A percentile compares a stretch with the other conserved stretches of the same genome.
Conservation (phyloP, 2,329 filamentous ascomycete species). For the Graphilbum fragrans region DNA sequence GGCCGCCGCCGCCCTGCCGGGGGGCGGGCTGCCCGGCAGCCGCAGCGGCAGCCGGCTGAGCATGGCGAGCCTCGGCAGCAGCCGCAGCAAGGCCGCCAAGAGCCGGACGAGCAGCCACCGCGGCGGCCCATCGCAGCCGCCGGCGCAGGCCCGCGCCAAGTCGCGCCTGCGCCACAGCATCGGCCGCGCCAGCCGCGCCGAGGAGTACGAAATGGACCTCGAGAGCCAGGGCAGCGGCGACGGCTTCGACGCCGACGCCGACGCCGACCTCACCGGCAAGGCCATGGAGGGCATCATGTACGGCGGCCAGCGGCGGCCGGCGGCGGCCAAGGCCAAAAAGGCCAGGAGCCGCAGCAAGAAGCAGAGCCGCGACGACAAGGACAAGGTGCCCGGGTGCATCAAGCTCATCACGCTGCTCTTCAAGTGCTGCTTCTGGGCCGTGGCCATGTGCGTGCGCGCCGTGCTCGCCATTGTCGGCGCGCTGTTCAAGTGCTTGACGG, state of each 20-base stretch:
- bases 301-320: neutral
- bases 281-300: conserved; percentile 14
- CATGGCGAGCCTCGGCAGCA: conserved; percentile 13
- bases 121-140: neutral
- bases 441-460: conserved; percentile 43
- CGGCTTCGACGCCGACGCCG: too few species aligned
- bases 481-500: conserved; percentile 36
- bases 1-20: conserved; percentile 1
- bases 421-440: conserved; percentile 45
- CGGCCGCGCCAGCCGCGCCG: conserved; percentile 25
- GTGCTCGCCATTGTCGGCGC: conserved; percentile 36
- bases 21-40: conserved; percentile 5
- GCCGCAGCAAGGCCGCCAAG: conserved; percentile 3
- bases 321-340: neutral
- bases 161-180: neutral
- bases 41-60: conserved; percentile 19
- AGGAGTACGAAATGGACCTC: conserved; percentile 49
- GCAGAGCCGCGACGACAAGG: conserved; percentile 9
- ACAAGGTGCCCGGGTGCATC: conserved; percentile 37
- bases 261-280: conserved; percentile 28
- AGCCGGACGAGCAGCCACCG: neutral
- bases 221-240: conserved; percentile 47
- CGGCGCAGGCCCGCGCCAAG: conserved; percentile 8
- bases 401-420: conserved; percentile 39
- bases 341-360: neutral